phyloP scores from a whole-genome alignment of 805 yeast genomes.

The Yamadazyma philogaea region DNA sequence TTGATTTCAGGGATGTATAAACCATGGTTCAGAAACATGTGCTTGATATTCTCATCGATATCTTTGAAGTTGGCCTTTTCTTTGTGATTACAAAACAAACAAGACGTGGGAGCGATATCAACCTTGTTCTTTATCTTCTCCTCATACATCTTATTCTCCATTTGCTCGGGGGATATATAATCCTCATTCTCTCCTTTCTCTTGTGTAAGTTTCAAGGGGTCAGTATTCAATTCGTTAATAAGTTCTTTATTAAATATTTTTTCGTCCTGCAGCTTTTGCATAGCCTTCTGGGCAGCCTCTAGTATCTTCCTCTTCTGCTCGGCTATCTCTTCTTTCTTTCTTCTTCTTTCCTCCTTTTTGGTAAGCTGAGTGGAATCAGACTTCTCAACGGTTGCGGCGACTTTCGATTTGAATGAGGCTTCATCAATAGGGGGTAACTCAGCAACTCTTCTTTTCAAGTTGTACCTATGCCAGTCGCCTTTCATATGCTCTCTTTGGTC shows the following conservation, averaged over 20 bases:
- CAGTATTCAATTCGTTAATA: background rate
- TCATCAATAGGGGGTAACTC: slow-evolving; percentile 44
- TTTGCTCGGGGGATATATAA: slow-evolving; percentile 18
- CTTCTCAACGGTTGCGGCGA: slow-evolving; percentile 21
- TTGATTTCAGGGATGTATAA: slow-evolving; percentile 81
- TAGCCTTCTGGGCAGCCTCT: slow-evolving; percentile 43
- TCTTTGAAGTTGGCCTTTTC: slow-evolving; percentile 29
- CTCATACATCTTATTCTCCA: slow-evolving; percentile 42
- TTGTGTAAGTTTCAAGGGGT: background rate
- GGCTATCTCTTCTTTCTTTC: slow-evolving; percentile 47
- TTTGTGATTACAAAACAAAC: slow-evolving; percentile 48
- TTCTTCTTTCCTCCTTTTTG: slow-evolving; percentile 50
- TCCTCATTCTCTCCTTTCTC: slow-evolving; percentile 9
- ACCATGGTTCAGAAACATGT: slow-evolving; percentile 81
- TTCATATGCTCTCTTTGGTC: slow-evolving; percentile 92
- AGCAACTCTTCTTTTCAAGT: slow-evolving; percentile 90
- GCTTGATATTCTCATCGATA: slow-evolving; percentile 50
- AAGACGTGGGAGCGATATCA: slow-evolving; percentile 47
- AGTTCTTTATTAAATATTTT: slow-evolving; percentile 7
- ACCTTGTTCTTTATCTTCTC: slow-evolving; percentile 45
- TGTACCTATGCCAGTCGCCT: slow-evolving; percentile 97
- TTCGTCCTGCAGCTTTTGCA: slow-evolving; percentile 20
- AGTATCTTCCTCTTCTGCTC: slow-evolving; percentile 49
- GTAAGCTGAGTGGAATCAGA: slow-evolving; percentile 25
- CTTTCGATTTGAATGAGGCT: slow-evolving; percentile 34